phyloP scores from a whole-genome alignment of 192 early-diverging fungal genomes.

The Umbelopsis ramanniana region DNA sequence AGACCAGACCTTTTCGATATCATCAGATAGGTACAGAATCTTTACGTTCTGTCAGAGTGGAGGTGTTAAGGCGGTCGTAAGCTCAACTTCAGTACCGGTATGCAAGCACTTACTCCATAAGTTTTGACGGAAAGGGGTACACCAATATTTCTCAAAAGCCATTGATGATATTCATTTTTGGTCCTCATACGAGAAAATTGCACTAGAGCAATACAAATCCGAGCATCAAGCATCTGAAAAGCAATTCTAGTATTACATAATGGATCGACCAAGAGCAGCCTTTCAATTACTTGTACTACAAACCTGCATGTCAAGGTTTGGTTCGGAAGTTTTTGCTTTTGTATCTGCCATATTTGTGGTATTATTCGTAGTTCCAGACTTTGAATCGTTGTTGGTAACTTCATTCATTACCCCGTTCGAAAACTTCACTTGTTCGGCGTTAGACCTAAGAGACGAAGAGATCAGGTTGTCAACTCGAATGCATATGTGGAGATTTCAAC shows the following conservation, averaged over 20 bases:
- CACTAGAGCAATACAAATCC: constrained; percentile 30
- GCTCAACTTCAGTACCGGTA: too few species aligned
- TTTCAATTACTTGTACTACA: constrained; percentile 4
- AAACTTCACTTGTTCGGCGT: background rate
- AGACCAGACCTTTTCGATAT: background rate
- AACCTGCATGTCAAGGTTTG: constrained; percentile 1
- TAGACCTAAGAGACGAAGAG: background rate
- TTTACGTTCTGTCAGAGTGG: constrained; percentile 10
- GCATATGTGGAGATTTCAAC: background rate
- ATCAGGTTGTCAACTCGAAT: background rate
- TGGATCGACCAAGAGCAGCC: background rate
- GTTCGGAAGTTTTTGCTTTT: constrained; percentile 2
- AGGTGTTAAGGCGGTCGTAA: background rate
- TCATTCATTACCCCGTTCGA: background rate
- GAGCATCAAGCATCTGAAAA: constrained; percentile 31
- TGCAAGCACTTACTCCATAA: constrained; percentile 15
- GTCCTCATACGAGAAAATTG: constrained; percentile 30
- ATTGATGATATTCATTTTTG: constrained; percentile 40
- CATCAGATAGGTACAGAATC: constrained; percentile 32
- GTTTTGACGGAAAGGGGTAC: constrained; percentile 27
- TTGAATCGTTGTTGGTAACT: background rate
- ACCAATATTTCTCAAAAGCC: constrained; percentile 28
- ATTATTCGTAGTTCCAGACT: background rate
- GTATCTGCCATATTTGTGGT: too few species aligned
- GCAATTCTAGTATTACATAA: background rate